Evolutionary conservation across 208 protist species (phyloP).

Genomic region (Crithidia mellificae): DNA sequence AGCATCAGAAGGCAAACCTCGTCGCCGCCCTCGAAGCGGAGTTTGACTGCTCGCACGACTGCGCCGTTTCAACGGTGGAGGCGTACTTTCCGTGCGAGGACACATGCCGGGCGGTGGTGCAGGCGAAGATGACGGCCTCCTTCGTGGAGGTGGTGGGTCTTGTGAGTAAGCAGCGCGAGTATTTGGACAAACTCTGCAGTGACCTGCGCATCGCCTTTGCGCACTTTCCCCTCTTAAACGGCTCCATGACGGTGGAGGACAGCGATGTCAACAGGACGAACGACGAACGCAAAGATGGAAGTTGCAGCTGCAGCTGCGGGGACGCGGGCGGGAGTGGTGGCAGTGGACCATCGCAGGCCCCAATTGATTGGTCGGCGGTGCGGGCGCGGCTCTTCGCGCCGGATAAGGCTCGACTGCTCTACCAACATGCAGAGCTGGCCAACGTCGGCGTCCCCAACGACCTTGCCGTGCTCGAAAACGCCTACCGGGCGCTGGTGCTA

Average conservation of each 20-base stretch:
- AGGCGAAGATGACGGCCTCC: slow-evolving; percentile 35
- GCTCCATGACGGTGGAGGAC: slow-evolving; percentile 7
- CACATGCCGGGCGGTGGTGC: slow-evolving; percentile 25
- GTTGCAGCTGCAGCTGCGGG: background rate
- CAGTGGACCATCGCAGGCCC: background rate
- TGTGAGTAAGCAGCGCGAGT: slow-evolving; percentile 40
- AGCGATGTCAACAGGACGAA: no score
- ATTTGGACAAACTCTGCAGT: slow-evolving; percentile 25
- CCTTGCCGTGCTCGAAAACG: slow-evolving; percentile 33
- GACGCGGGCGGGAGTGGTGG: slow-evolving; percentile 13
- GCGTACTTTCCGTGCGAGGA: slow-evolving; percentile 30
- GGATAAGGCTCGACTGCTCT: slow-evolving; percentile 20
- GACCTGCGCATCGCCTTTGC: slow-evolving; percentile 22
- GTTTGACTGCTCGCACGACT: slow-evolving; percentile 32
- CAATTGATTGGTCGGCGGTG: slow-evolving; percentile 31
- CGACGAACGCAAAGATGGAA: no score
- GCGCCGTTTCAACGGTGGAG: slow-evolving; percentile 33
- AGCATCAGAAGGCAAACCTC: slow-evolving; percentile 7
- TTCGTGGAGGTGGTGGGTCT: slow-evolving; percentile 58
- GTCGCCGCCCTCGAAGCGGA: slow-evolving; percentile 6
- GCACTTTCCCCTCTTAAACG: slow-evolving; percentile 40
- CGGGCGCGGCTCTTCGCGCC: slow-evolving; percentile 16
- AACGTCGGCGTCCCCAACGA: slow-evolving; percentile 14
- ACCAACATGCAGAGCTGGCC: slow-evolving; percentile 19
- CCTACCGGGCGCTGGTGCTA: slow-evolving; percentile 52